Conservation (phyloP, 495 filamentous ascomycete genomes). For the Cairneyella variabilis region DNA sequence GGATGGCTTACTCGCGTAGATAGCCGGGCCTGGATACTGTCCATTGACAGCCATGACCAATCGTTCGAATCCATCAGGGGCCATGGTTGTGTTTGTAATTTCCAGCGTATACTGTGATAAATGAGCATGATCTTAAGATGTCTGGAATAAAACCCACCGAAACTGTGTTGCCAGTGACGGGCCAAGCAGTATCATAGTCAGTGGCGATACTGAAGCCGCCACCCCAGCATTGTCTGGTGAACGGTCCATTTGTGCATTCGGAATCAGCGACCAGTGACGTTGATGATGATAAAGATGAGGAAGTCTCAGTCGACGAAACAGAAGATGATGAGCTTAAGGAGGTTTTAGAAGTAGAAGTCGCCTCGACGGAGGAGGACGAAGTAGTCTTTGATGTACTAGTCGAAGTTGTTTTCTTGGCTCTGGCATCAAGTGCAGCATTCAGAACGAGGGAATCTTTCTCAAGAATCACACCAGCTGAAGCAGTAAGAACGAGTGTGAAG, state of each 20-base stretch:
- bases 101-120: conserved; percentile 33
- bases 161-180: conserved; percentile 37
- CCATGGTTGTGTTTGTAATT: conserved; percentile 35
- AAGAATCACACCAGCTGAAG: too few species aligned
- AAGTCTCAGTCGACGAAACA: too few species aligned
- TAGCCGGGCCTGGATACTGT: conserved; percentile 36
- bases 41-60: conserved; percentile 38
- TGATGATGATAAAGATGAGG: too few species aligned
- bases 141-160: conserved; percentile 21
- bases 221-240: conserved; percentile 34
- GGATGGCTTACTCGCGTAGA: conserved; percentile 23
- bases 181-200: conserved; percentile 48
- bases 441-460: too few species aligned
- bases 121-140: neutral
- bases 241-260: conserved; percentile 32
- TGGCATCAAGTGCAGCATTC: too few species aligned
- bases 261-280: conserved; percentile 8
- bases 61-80: conserved; percentile 44
- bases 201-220: conserved; percentile 8
- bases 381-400: too few species aligned
- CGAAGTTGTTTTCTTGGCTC: too few species aligned
- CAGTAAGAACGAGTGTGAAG: too few species aligned
- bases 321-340: too few species aligned
- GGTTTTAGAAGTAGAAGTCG: too few species aligned
- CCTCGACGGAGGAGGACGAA: too few species aligned